phyloP scores from a whole-genome alignment of 2,329 filamentous ascomycete genomes.

The Phaeosphaeriaceae sp. region DNA sequence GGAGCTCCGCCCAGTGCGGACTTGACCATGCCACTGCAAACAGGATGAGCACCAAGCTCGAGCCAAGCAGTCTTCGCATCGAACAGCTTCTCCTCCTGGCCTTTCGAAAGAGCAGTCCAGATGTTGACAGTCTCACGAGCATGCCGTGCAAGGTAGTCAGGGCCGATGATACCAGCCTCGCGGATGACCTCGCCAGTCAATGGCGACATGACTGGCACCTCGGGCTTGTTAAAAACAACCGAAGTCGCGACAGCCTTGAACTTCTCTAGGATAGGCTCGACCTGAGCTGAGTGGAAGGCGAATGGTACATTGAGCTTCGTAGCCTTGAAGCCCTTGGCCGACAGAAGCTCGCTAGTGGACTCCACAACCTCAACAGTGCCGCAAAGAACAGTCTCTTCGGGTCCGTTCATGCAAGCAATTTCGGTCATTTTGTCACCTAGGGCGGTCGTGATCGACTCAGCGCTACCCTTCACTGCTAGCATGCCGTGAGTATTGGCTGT shows the following conservation, averaged over 20 bases:
- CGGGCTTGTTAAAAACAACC: slow-evolving; percentile 65
- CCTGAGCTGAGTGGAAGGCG: slow-evolving; percentile 71
- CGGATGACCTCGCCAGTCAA: slow-evolving; percentile 67
- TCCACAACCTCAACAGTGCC: slow-evolving; percentile 67
- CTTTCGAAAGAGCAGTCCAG: slow-evolving; percentile 65
- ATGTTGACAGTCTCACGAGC: slow-evolving; percentile 75
- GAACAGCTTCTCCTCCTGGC: slow-evolving; percentile 65
- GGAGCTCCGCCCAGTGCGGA: slow-evolving; percentile 64
- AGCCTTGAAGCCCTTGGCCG: slow-evolving; percentile 63
- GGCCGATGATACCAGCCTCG: slow-evolving; percentile 63
- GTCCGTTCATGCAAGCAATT: slow-evolving; percentile 78
- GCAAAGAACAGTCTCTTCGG: slow-evolving; percentile 76
- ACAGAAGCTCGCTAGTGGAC: slow-evolving; percentile 58
- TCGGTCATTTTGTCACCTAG: slow-evolving; percentile 59
- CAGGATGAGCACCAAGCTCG: slow-evolving; percentile 76
- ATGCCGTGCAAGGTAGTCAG: slow-evolving; percentile 69
- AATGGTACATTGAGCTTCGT: slow-evolving; percentile 70
- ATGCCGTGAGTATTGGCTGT: slow-evolving; percentile 71
- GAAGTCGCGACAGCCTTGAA: slow-evolving; percentile 63
- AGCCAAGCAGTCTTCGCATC: slow-evolving; percentile 73
- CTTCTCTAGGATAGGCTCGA: slow-evolving; percentile 67
- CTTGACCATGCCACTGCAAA: slow-evolving; percentile 73
- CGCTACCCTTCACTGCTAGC: slow-evolving; percentile 64
- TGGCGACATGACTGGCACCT: slow-evolving; percentile 71
- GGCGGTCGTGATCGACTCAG: slow-evolving; percentile 61